Conservation (phyloP, 2,329 filamentous ascomycete species). For the Apiospora malaysiana region DNA sequence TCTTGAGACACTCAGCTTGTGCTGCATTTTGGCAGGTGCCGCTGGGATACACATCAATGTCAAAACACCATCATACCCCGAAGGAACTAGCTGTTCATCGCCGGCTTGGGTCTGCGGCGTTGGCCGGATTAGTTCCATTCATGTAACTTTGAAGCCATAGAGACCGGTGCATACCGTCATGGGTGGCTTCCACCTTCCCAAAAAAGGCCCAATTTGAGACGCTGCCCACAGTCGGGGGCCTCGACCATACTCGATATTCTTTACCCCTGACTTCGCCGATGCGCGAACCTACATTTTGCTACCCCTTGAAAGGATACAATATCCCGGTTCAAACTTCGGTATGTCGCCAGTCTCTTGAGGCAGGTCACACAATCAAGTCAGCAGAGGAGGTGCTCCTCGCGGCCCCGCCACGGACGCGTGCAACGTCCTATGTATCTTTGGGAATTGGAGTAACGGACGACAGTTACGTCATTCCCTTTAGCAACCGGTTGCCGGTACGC, state of each 20-base stretch:
- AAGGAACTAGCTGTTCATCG: background rate
- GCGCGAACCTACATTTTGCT: background rate
- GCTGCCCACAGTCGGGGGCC: background rate
- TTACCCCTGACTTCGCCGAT: background rate
- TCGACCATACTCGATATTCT: background rate
- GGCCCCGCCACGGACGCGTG: background rate
- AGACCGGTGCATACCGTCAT: background rate
- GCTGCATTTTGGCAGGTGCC: background rate
- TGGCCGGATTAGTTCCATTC: background rate
- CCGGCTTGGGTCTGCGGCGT: background rate
- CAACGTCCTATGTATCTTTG: background rate
- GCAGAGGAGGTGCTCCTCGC: background rate
- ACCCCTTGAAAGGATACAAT: background rate
- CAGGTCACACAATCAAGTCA: background rate
- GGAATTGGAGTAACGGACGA: background rate
- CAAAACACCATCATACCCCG: background rate
- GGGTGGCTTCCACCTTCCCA: background rate
- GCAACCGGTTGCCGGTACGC: background rate
- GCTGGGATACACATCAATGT: no score
- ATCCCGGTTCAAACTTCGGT: no score
- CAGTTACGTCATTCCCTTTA: background rate
- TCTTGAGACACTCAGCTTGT: background rate
- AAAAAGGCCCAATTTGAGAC: background rate
- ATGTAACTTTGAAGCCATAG: background rate
- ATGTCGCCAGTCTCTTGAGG: background rate